These are phyloP conservation scores for Mangifera indica DNA, from an alignment of 345 rosid genomes.

Conservation along the genomic window DNA sequence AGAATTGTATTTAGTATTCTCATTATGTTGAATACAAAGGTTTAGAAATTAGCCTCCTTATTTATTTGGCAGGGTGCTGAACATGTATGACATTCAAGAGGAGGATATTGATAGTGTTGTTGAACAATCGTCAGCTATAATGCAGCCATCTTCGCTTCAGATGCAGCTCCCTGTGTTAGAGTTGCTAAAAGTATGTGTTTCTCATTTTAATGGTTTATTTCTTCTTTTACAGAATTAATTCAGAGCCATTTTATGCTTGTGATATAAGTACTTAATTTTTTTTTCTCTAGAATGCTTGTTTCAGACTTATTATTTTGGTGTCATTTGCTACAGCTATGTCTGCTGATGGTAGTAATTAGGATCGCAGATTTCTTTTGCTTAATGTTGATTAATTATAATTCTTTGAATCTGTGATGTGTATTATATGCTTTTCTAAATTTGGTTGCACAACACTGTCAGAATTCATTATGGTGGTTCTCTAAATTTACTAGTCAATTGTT, in stretches of 20 bases:
- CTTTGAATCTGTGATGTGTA: background rate
- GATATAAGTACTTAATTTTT: background rate
- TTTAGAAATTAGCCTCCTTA: slow-evolving; percentile 7
- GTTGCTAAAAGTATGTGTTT: slow-evolving; percentile 67
- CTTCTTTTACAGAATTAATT: slow-evolving; percentile 2
- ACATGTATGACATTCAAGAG: slow-evolving; percentile 75
- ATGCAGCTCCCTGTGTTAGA: slow-evolving; percentile 84
- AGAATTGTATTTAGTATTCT: background rate
- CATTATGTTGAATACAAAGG: background rate
- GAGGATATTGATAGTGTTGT: slow-evolving; percentile 67
- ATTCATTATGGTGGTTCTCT: background rate
- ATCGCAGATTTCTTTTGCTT: background rate
- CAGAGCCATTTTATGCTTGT: background rate
- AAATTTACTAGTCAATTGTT: background rate
- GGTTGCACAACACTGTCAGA: background rate
- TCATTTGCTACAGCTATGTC: background rate
- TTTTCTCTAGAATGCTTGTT: background rate
- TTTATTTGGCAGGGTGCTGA: slow-evolving; percentile 63
- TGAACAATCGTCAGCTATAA: slow-evolving; percentile 47
- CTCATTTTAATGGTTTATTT: slow-evolving; percentile 12
- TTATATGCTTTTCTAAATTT: background rate
- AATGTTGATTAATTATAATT: background rate
- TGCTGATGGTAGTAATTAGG: background rate
- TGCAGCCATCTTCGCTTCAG: slow-evolving; percentile 60
- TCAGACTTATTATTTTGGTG: background rate